Evolutionary conservation across 495 filamentous ascomycete species (phyloP), one percentile per base, ranked within the genome.

Genomic region (Podospora comata): DNA sequence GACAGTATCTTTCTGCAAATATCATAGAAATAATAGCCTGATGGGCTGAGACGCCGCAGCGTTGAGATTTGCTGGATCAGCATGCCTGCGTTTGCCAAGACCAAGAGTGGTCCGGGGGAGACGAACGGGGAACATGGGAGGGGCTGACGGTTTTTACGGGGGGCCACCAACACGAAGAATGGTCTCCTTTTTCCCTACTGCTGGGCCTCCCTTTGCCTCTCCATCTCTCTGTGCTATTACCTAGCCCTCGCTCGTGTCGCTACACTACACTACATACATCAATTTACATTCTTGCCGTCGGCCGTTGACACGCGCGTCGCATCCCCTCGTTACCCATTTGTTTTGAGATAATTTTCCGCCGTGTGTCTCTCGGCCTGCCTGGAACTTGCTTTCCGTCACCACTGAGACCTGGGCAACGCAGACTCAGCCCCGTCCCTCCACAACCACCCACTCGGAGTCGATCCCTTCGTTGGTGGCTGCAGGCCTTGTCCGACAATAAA

Each of bases 301-400:
- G 32, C 63, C 57, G 64, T 69, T 34, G 58, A 55, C 32, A 68
- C 68, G 67, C 69, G 72, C 67, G 69, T 60, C 66, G 69, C 72
- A 74, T 70, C 60, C 73, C 66, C 67, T 77, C 75, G 72, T 75
- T 77, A 67, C 62, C 62, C 48, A 32, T 66, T 72, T 67, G n/a
- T 62, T 71, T 61, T 70, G 66, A 73, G 62, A 56, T 55, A 58
- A 27, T 62, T 56, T 64, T 60, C 39, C 39, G 39, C 39, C 39
- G 39, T 48, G 39, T 48, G 39, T 48, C 39, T 48, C 39, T 11
- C 39, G 39, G 23, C 23, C 39, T 48, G 39, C 39, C 15, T 48
- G 39, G 39, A 48, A 48, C 39, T 48, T 32, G 30, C 30, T 32
- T 32, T 32, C 30, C 39, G 39, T 48, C 39, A 48, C 39, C 9